These are phyloP conservation scores for Klebsormidium nitens DNA, from an alignment of 139 green algal genomes.

Conservation along the genomic window DNA sequence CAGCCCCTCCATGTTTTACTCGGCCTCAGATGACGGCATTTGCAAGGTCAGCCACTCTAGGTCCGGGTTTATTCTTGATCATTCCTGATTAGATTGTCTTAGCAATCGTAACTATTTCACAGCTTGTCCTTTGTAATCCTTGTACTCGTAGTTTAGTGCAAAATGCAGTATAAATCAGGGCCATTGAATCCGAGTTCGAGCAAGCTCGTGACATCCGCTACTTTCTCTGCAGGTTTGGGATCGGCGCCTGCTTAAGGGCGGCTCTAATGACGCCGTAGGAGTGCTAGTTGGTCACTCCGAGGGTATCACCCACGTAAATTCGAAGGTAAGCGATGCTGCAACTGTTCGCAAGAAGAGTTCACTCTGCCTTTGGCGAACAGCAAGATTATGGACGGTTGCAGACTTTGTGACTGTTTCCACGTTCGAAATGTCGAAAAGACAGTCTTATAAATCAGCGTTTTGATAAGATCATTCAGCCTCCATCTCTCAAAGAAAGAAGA, in stretches of 20 bases:
- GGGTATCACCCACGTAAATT: constrained; percentile 64
- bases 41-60: constrained; percentile 72
- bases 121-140: no score
- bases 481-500: no score
- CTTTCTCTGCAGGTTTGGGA: background rate
- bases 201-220: no score
- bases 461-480: no score
- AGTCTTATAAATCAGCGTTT: no score
- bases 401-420: background rate
- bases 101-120: background rate
- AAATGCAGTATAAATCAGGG: no score
- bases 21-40: constrained; percentile 66
- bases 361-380: background rate
- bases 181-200: no score
- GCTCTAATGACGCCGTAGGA: constrained; percentile 43
- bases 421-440: no score
- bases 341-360: no score
- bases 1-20: constrained; percentile 58
- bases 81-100: background rate
- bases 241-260: background rate
- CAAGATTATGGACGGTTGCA: background rate
- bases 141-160: no score
- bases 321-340: background rate
- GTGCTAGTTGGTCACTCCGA: constrained; percentile 80
- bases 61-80: constrained; percentile 30